Conservation (phyloP, 2,329 filamentous ascomycete species). For the Zalaria sp. region DNA sequence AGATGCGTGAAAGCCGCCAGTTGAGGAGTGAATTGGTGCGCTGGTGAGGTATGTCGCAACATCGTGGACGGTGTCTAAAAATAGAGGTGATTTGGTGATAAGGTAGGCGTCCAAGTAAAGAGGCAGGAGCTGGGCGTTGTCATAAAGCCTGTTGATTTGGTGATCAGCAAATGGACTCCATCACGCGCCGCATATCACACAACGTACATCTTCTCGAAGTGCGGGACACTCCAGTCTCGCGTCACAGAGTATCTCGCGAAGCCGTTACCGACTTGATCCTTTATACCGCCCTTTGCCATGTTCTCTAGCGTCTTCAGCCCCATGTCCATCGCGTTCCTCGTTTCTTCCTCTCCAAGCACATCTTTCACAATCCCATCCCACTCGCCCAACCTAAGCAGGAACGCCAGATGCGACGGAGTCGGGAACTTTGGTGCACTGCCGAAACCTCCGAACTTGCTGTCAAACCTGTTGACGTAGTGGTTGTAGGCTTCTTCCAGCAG, state of each 20-base stretch:
- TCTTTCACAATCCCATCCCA: conserved; percentile 63
- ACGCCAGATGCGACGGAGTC: conserved; percentile 71
- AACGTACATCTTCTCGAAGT: conserved; percentile 78
- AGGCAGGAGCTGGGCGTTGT: conserved; percentile 74
- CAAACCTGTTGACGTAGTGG: conserved; percentile 69
- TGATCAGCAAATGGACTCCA: conserved; percentile 3
- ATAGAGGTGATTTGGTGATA: conserved; percentile 50
- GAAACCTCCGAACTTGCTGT: conserved; percentile 68
- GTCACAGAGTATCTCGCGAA: conserved; percentile 83
- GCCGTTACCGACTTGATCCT: conserved; percentile 64
- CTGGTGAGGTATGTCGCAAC: conserved; percentile 75
- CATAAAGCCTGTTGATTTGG: conserved; percentile 45
- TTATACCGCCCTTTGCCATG: conserved; percentile 59
- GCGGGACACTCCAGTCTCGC: conserved; percentile 80
- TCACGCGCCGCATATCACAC: neutral
- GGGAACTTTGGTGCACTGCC: conserved; percentile 68
- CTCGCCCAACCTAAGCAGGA: conserved; percentile 60
- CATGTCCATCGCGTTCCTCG: conserved; percentile 60
- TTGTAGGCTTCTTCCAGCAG: conserved; percentile 80
- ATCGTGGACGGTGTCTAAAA: conserved; percentile 66
- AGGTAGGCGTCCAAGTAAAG: conserved; percentile 81
- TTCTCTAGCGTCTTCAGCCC: conserved; percentile 65
- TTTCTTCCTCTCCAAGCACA: conserved; percentile 75
- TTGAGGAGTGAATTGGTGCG: conserved; percentile 48
- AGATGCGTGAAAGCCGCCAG: conserved; percentile 71